A percentile compares a stretch with the other conserved stretches of the same genome.
Evolutionary conservation across 2,329 filamentous ascomycete species (phyloP).

Genomic region (Talaromyces atroroseus): DNA sequence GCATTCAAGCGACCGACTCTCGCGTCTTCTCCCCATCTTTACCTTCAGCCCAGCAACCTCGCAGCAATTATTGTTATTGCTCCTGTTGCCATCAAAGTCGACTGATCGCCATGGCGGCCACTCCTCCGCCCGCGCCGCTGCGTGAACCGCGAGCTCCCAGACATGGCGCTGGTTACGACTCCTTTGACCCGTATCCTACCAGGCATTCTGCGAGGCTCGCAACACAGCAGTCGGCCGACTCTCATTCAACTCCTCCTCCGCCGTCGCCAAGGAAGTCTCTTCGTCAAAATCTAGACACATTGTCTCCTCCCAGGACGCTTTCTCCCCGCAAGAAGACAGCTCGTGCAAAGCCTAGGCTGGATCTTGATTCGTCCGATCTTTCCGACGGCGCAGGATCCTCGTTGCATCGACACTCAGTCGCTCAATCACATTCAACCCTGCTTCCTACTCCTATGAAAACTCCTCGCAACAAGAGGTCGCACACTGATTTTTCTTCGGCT

Average conservation of each 20-base stretch:
- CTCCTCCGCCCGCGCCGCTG: slow-evolving; percentile 42
- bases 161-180: slow-evolving; percentile 42
- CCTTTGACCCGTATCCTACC: slow-evolving; percentile 35
- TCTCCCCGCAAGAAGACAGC: slow-evolving; percentile 25
- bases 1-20: neutral
- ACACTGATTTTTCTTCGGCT: slow-evolving; percentile 39
- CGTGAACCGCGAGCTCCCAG: slow-evolving; percentile 41
- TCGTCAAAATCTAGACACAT: slow-evolving; percentile 18
- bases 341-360: slow-evolving; percentile 14
- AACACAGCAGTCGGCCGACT: slow-evolving; percentile 25
- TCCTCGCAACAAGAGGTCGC: slow-evolving; percentile 50
- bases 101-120: slow-evolving; percentile 36
- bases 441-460: slow-evolving; percentile 60
- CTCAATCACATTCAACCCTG: slow-evolving; percentile 30
- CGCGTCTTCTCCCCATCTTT: neutral
- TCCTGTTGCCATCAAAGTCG: neutral
- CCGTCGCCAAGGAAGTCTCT: slow-evolving; percentile 18
- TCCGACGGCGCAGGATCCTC: slow-evolving; percentile 21
- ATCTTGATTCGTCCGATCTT: slow-evolving; percentile 19
- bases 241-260: slow-evolving; percentile 28
- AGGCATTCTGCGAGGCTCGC: slow-evolving; percentile 38
- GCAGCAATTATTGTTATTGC: neutral
- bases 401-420: slow-evolving; percentile 25
- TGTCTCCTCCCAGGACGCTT: slow-evolving; percentile 27
- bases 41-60: neutral